Base-by-base conservation (phyloP, 495 filamentous ascomycete genomes). In the Thozetella sp. region DNA sequence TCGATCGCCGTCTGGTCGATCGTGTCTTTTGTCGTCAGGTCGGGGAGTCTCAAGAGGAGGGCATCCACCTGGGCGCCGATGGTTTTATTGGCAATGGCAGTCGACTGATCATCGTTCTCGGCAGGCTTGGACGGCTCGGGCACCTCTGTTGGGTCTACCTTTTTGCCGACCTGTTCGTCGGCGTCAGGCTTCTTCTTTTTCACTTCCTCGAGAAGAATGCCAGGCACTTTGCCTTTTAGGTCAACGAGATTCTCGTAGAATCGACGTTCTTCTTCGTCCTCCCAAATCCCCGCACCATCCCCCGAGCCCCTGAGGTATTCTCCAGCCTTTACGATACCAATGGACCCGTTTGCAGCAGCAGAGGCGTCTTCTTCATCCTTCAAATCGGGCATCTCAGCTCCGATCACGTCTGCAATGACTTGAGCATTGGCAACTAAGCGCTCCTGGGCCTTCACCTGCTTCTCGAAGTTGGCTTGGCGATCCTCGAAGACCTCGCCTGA, bases 401-500 rank as follows among this genome's bases (percentile, higher is more conserved):
- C 90, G 57, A 99, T 81, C 13, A 85, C 85, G 72, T 98, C 95
- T 54, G 93, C 93, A 63, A 99, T 80, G 24, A 91, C 83, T 70
- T 99, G 95, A 0, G 95, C 94, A 71, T 97, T 97, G 22, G 90
- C 76, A 50, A 97, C 83, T 3, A 98, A 85, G 59, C 92, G 93
- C 68, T 99, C 95, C 63, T 97, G 90, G 2, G 90, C 83, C 75
- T 97, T 98, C 10, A 92, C 76, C 69, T 92, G 87, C 73, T 92
- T 97, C 70, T 99, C 95, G 61, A 95, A 97, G 65, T 93, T 97
- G 25, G 93, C 85, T 68, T 99, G 95, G 19, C 95, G 91, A 67
- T 99, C 95, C 69, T 99, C 95, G 63, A 99, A 99, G 46, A 99
- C 93, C 67, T 99, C 95, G 15, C 95, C 95, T 45, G 96, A 98